phyloP scores from a whole-genome alignment of 2,329 filamentous ascomycete species.

The Blastomyces silverae region DNA sequence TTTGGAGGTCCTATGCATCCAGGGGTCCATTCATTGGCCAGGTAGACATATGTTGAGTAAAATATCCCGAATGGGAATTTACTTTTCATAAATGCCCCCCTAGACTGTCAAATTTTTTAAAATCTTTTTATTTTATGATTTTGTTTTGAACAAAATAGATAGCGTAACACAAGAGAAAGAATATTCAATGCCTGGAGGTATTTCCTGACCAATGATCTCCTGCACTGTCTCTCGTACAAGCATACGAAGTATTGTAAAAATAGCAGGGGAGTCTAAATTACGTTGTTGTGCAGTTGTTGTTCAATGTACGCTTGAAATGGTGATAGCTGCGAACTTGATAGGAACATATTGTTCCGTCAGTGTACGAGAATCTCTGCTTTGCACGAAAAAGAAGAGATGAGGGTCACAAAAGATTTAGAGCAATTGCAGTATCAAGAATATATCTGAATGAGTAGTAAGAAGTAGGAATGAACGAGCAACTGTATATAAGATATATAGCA shows the following conservation, averaged over 20 bases:
- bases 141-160: neutral
- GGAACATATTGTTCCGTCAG: neutral
- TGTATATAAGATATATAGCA: neutral
- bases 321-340: neutral
- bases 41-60: neutral
- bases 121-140: neutral
- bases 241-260: neutral
- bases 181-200: neutral
- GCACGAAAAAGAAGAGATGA: neutral
- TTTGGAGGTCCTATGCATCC: neutral
- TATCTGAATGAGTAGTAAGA: neutral
- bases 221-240: neutral
- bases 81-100: neutral
- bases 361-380: neutral
- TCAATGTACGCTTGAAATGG: neutral
- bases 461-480: neutral
- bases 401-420: neutral
- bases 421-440: neutral
- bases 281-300: neutral
- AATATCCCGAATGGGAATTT: neutral
- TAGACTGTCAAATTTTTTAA: neutral
- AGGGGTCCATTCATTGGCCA: neutral
- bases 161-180: slow-evolving; percentile 1
- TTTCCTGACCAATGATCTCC: neutral
- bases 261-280: neutral